Base-by-base conservation (phyloP, 371 early-diverging fungal genomes). In the Mucor indicus region DNA sequence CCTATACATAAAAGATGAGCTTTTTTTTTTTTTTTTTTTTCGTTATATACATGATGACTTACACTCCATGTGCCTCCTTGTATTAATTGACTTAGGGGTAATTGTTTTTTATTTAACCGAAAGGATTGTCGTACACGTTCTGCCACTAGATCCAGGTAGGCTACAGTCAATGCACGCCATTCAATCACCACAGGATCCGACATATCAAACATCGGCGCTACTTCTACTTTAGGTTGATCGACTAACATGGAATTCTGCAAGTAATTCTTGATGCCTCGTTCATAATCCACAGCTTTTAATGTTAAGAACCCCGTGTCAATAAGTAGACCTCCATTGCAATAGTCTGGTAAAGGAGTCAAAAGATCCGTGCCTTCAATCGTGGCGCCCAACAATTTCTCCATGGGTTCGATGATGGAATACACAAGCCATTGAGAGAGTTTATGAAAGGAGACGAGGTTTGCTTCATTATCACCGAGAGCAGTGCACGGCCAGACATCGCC, bases 371-470 rank as follows among this genome's bases (percentile, higher is more conserved):
- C 86, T 43, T 69, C 72, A 48, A 94, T 83, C 3, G 57, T 73
- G 21, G 90, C 69, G 21, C 75, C 75, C 19, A 83, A 57, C 19
- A 88, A 55, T 32, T 75, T 79, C 37, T 77, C 77, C 45, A 95
- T 67, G 1, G 91, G 90, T 42, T 95, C 96, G 62, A 93, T 81
- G 36, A 95, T 69, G 0, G 92, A 92, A 67, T 93, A 95, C 15
- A 91, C 87, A 35, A 96, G 80, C 96, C 96, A 96, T 65, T 94
- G 93, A 4, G 92, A 89, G 40, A 95, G 74, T 48, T 91, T 93
- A 66, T 96, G 94, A 72, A 94, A 94, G 11, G 90, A 67, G 6
- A 93, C 85, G 30, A 80, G 67, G 22, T 71, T 65, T n/a, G n/a
- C n/a, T 3, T 66, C 48, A 8, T 49, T 50, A 10, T 41, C 22